Base-by-base conservation (phyloP, 2,329 filamentous ascomycete genomes). In the Phialophora verrucosa region DNA sequence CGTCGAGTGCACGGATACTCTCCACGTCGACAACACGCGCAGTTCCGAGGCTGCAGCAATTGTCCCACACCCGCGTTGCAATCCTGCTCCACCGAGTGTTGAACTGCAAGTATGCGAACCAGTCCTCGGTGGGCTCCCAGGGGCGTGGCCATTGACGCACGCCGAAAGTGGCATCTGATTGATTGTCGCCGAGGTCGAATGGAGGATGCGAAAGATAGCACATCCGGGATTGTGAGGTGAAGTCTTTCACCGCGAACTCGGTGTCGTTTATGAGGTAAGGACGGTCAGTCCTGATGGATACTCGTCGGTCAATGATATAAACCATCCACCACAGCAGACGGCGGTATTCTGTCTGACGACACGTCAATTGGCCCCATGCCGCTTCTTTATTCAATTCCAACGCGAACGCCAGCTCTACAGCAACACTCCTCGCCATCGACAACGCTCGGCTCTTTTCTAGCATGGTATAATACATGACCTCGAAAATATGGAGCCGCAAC, bases 251-350 rank as follows among this genome's bases (percentile, higher is more conserved):
- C 11, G 25, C n/a, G 38, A 57, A 57, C 4, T 63, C 61, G n/a
- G 47, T 14, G 35, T 63, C 31, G 11, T 38, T 53, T 20, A 63
- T 56, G 20, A 56, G 29, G 14, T 59, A 25, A 1, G 51, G 61
- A n/a, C 53, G 50, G 7, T n/a, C 27, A 23, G 12, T 20, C 25
- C 23, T 57, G 7, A 63, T 31, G 2, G 61, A 54, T 27, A 63
- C n/a, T n/a, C 53, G 53, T 11, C 61, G 51, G 38, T 63, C 61
- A 29, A 63, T 57, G 29, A 42, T 29, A 53, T 49, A 56, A 10
- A 63, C n/a, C n/a, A 53, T 57, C 61, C 61, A 63, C 61, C 61
- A 63, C 5, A 58, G 27, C 14, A 63, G 23, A 17, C 61, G 61
- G 23, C 51, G 61, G 53, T 63, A 63, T 49, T 63, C 61, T 47